Base-by-base conservation (phyloP, 129 eudicot species). In the Centella asiatica region DNA sequence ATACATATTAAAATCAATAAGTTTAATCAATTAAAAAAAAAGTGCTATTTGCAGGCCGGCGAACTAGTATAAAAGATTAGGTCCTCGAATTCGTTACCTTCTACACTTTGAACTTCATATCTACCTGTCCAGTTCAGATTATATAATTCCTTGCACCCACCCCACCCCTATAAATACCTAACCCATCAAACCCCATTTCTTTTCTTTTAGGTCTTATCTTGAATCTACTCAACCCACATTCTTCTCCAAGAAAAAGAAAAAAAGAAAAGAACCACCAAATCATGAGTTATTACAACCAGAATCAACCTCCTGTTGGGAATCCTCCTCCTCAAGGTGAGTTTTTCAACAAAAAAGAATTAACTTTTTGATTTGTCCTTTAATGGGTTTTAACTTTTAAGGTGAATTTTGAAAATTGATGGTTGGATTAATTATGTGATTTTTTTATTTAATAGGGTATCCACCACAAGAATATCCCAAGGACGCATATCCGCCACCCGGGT, bases 241-340 rank as follows among this genome's bases (percentile, higher is more conserved):
- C 5, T 42, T 0, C n/a, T 42, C 6, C 15, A n/a, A n/a, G n/a
- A n/a, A n/a, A n/a, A n/a, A n/a, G n/a, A n/a, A n/a, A n/a, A n/a
- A n/a, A n/a, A n/a, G n/a, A n/a, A n/a, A n/a, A n/a, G n/a, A 17
- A 6, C 15, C 47, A 11, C 47, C 1, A 57, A 28, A 70, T 28
- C 80, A 87, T 88, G 97, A 89, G 95, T 72, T 82, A 89, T 37
- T 85, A 85, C 88, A 80, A 82, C 64, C 97, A 89, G 71, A 69
- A 78, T 56, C 84, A 79, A 36, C 85, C 97, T 13, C 95, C 90
- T 3, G 90, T 82, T 11, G 97, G 95, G 46, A 83, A 77, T 15
- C 95, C 97, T 24, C 90, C 97, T 19, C 82, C 93, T 5, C 96
- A 84, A 84, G 96, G 96, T 79, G 17, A 28, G 27, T 32, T 8